phyloP scores from a whole-genome alignment of 1,139 yeast genomes.

The Sugiyamaella japonica region DNA sequence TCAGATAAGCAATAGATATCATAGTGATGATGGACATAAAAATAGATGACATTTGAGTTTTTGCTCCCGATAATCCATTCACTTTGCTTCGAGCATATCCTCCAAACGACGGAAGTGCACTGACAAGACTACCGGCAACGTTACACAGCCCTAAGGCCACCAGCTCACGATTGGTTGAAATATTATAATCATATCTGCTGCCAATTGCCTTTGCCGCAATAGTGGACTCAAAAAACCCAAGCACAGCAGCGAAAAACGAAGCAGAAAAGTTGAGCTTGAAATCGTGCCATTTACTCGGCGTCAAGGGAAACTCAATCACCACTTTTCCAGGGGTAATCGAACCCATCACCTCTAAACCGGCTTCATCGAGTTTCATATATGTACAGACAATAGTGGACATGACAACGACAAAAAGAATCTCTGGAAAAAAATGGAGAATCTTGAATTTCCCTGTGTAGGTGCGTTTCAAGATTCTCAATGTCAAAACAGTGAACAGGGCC shows the following conservation, averaged over 20 bases:
- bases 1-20: slow-evolving; percentile 59
- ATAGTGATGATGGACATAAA: slow-evolving; percentile 76
- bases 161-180: slow-evolving; percentile 55
- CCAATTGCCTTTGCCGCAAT: slow-evolving; percentile 74
- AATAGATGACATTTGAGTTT: slow-evolving; percentile 79
- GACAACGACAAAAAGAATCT: slow-evolving; percentile 73
- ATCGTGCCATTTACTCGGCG: slow-evolving; percentile 39
- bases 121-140: slow-evolving; percentile 62
- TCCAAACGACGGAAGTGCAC: slow-evolving; percentile 91
- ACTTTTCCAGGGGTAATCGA: slow-evolving; percentile 52
- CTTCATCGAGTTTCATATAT: slow-evolving; percentile 52
- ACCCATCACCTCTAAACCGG: slow-evolving; percentile 72
- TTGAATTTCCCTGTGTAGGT: slow-evolving; percentile 24
- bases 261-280: slow-evolving; percentile 43
- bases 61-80: slow-evolving; percentile 82
- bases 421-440: slow-evolving; percentile 63
- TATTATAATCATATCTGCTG: slow-evolving; percentile 36
- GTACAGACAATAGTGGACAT: slow-evolving; percentile 60
- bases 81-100: slow-evolving; percentile 94
- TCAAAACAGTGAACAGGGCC: slow-evolving; percentile 37
- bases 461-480: slow-evolving; percentile 34
- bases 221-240: slow-evolving; percentile 92
- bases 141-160: slow-evolving; percentile 81
- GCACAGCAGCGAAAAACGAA: slow-evolving; percentile 70
- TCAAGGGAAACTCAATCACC: slow-evolving; percentile 52